Evolutionary conservation across 106 monocot species (phyloP), one percentile per base, ranked within the genome.

Genomic region (Phalaenopsis aphrodite): DNA sequence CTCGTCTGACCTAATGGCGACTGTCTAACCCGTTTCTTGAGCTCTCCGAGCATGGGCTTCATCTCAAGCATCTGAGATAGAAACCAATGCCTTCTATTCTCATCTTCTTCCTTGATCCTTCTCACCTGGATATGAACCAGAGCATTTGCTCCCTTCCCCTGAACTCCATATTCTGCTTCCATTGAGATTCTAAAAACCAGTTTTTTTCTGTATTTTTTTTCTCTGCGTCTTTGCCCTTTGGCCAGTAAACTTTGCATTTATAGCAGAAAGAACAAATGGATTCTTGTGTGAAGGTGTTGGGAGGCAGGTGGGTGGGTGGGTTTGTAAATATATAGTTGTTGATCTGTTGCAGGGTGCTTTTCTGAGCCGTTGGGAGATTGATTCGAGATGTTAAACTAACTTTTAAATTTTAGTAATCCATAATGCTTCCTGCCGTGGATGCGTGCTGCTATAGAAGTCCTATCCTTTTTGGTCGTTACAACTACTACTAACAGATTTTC

Each of bases 1-100:
- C 77, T 75, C 9, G 75, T 76, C 47, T 39, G 74, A 42, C 90
- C 88, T 41, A 91, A 69, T 48, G 86, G 88, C 39, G 91, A 91
- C 78, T 68, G 82, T 1, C 88, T 83, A 0, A 57, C 77, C 58
- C 78, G 81, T 80, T 82, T 68, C 12, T 74, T 71, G 36, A 75
- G 16, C 37, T 82, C 81, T 79, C 58, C 42, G 75, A 79, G 78
- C 15, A 75, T 47, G 5, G 42, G 68, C 58, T 65, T 77, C 39
- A 30, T 45, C 76, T 86, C 83, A 37, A 84, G n/a, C 48, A 81
- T 71, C 81, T 47, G 79, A 55, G 69, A 69, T 80, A 61, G 77
- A 15, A 55, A 42, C 77, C 37, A 76, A 65, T 84, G 78, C 78
- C 78, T 68, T 2, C 61, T 73, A 76, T 76, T 82, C 71, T 79